Conservation (phyloP, 1,284 basidiomycete species). For the Apiotrichum veenhuisii region DNA sequence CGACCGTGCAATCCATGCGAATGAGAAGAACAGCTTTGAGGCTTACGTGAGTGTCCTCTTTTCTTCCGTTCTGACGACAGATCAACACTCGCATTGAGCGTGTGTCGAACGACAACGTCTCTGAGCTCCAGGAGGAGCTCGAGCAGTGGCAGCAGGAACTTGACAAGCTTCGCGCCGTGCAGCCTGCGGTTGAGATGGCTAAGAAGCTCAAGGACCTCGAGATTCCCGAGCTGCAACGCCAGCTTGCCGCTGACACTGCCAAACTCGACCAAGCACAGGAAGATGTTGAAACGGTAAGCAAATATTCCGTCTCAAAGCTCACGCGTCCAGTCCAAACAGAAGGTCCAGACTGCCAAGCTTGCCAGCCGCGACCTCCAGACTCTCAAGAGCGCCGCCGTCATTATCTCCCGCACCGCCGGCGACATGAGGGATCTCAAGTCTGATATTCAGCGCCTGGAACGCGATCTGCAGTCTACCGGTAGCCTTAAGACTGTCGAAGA, state of each 20-base stretch:
- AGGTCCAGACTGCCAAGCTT: conserved; percentile 39
- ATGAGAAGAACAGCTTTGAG: conserved; percentile 64
- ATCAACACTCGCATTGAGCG: conserved; percentile 51
- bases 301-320: background rate
- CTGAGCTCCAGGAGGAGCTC: conserved; percentile 55
- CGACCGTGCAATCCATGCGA: conserved; percentile 62
- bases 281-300: conserved; percentile 55
- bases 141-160: conserved; percentile 63
- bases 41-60: conserved; percentile 56
- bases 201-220: conserved; percentile 59
- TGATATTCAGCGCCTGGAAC: conserved; percentile 66
- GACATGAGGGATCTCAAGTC: conserved; percentile 64
- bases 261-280: conserved; percentile 56
- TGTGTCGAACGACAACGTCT: conserved; percentile 25
- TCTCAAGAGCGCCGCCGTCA: conserved; percentile 63
- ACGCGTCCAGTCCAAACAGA: conserved; percentile 27
- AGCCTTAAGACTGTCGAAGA: conserved; percentile 77
- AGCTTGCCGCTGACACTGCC: conserved; percentile 60
- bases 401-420: conserved; percentile 61
- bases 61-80: conserved; percentile 28
- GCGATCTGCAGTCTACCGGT: conserved; percentile 65
- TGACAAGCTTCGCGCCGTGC: conserved; percentile 57
- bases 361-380: conserved; percentile 59
- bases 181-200: conserved; percentile 52
- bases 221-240: conserved; percentile 63